Evolutionary conservation across 148 eudicot genomes (phyloP).

Genomic region (Heliamphora exappendiculata): DNA sequence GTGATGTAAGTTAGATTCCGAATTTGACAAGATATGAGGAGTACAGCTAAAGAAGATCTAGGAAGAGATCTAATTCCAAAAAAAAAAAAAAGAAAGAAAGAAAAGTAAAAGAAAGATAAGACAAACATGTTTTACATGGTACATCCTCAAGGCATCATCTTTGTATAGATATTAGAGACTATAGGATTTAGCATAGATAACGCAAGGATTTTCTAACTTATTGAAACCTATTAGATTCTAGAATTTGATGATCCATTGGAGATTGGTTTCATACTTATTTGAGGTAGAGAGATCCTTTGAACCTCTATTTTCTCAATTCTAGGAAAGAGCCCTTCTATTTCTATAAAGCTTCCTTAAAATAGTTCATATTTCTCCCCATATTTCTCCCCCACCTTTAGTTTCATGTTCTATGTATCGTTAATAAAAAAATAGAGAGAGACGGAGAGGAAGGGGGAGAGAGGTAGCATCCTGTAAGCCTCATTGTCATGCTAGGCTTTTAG

Average conservation of each 20-base stretch:
- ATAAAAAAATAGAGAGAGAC: slow-evolving; percentile 11
- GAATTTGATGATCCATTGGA: slow-evolving; percentile 24
- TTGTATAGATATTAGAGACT: slow-evolving; percentile 14
- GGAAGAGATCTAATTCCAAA: slow-evolving; percentile 44
- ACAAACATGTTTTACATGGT: slow-evolving; percentile 9
- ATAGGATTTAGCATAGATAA: slow-evolving; percentile 30
- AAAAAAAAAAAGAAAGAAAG: slow-evolving; percentile 12
- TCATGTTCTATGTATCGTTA: slow-evolving; percentile 19
- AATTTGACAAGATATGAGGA: slow-evolving; percentile 27
- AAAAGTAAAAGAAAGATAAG: slow-evolving; percentile 6
- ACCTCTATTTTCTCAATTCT: slow-evolving; percentile 25
- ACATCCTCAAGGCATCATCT: slow-evolving; percentile 6
- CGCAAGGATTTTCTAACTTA: slow-evolving; percentile 20
- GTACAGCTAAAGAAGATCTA: slow-evolving; percentile 46
- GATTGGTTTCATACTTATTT: slow-evolving; percentile 36
- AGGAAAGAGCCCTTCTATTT: slow-evolving; percentile 12
- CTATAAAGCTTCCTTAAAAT: slow-evolving; percentile 24
- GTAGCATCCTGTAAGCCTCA: slow-evolving; percentile 70
- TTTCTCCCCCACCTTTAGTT: slow-evolving; percentile 6
- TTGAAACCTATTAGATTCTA: slow-evolving; percentile 21
- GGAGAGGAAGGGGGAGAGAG: slow-evolving; percentile 22
- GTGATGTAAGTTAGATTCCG: slow-evolving; percentile 35
- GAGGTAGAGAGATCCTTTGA: slow-evolving; percentile 18
- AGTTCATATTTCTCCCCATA: slow-evolving; percentile 19
- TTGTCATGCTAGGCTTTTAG: slow-evolving; percentile 51